A percentile compares a stretch with the other conserved stretches of the same genome.
These are phyloP conservation scores for Steccherinum ochraceum DNA, from an alignment of 768 basidiomycete species.

Conservation along the genomic window DNA sequence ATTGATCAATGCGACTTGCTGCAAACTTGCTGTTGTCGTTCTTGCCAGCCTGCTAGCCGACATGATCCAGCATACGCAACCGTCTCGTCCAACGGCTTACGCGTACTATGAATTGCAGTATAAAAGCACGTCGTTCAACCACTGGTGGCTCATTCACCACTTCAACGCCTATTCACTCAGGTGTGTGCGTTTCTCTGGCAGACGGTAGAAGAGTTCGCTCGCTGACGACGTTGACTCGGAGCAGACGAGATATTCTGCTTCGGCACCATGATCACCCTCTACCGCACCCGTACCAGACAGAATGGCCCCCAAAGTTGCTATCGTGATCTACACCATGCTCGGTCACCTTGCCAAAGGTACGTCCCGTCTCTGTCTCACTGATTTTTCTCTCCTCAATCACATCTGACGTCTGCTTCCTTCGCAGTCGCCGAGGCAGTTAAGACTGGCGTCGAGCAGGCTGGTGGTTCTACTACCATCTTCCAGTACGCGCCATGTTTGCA, in stretches of 20 bases:
- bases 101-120: no score
- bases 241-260: neutral
- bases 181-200: conserved; percentile 11
- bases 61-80: no score
- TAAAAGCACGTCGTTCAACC: no score
- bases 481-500: conserved; percentile 29
- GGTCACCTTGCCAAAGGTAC: conserved; percentile 65
- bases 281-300: conserved; percentile 6
- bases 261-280: neutral
- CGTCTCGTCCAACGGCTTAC: no score
- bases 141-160: no score
- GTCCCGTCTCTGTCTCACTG: conserved; percentile 22
- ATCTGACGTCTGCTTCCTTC: no score
- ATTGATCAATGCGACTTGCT: no score
- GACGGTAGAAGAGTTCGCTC: conserved; percentile 8
- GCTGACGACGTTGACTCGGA: conserved; percentile 8
- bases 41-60: no score
- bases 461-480: conserved; percentile 38
- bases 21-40: no score
- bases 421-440: conserved; percentile 57
- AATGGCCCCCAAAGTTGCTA: conserved; percentile 48
- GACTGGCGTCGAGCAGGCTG: conserved; percentile 33
- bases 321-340: conserved; percentile 69
- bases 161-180: no score
- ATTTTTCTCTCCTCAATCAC: no score